Conservation (phyloP, 768 basidiomycete genomes). For the Infundibulicybe gibba region DNA sequence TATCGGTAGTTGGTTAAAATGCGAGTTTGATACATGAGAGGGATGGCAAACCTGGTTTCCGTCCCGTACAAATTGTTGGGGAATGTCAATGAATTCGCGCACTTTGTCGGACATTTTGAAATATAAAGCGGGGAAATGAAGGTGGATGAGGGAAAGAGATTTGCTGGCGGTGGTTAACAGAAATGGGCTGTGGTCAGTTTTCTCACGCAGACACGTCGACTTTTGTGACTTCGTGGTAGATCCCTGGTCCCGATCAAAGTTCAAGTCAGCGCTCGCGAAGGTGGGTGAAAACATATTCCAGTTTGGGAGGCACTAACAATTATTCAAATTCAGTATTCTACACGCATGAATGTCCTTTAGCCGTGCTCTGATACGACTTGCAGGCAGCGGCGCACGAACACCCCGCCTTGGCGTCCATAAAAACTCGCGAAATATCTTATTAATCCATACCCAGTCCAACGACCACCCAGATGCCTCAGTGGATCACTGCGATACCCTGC, state of each 20-base stretch:
- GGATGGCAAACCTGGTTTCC: constrained; percentile 77
- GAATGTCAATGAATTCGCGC: constrained; percentile 86
- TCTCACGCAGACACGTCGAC: constrained; percentile 34
- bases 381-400: constrained; percentile 19
- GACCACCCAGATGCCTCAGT: constrained; percentile 5
- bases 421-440: constrained; percentile 9
- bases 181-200: constrained; percentile 11
- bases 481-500: no score
- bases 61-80: constrained; percentile 89
- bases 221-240: constrained; percentile 14
- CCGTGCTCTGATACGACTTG: constrained; percentile 35
- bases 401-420: background rate
- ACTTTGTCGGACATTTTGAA: constrained; percentile 84
- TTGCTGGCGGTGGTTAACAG: constrained; percentile 25
- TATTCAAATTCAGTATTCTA: constrained; percentile 12
- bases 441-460: constrained; percentile 9
- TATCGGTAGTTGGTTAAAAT: constrained; percentile 29
- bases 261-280: background rate
- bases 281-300: background rate
- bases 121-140: constrained; percentile 10
- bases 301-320: background rate
- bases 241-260: background rate
- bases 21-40: background rate
- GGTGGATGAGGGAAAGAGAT: constrained; percentile 14
- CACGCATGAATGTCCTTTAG: constrained; percentile 66